A percentile compares a stretch with the other conserved stretches of the same genome.
These are phyloP conservation scores for Pleurotus tuber-regium DNA, from an alignment of 768 basidiomycete genomes.

Conservation along the genomic window DNA sequence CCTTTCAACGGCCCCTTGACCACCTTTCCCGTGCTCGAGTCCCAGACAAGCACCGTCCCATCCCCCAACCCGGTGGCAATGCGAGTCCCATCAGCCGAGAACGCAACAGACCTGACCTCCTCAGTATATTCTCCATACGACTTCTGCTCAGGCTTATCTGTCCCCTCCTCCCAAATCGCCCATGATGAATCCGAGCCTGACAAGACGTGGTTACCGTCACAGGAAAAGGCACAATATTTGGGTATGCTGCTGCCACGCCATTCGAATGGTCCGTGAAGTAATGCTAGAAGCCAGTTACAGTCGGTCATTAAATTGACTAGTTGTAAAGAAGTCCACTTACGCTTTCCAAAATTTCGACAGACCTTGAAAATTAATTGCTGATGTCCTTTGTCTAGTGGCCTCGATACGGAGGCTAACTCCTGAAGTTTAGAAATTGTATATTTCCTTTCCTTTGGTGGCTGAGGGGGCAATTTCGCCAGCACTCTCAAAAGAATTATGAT, in stretches of 20 bases:
- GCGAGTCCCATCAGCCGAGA: conserved; percentile 22
- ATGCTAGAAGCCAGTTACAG: background rate
- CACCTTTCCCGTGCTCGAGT: conserved; percentile 2
- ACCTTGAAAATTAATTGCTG: too few species aligned
- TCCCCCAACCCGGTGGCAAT: conserved; percentile 24
- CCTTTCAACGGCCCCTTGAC: background rate
- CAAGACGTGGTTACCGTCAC: conserved; percentile 1
- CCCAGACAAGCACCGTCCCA: conserved; percentile 14
- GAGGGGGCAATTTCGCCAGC: too few species aligned
- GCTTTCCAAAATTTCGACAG: too few species aligned
- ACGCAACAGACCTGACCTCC: conserved; percentile 18
- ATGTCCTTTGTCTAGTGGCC: too few species aligned
- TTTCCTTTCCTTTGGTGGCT: too few species aligned
- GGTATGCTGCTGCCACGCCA: background rate
- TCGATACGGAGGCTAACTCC: too few species aligned
- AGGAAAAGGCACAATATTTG: background rate
- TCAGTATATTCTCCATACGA: conserved; percentile 16
- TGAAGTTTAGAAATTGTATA: too few species aligned
- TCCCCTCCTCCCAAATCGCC: background rate
- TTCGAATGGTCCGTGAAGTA: background rate
- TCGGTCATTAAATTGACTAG: too few species aligned
- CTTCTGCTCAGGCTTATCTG: too few species aligned
- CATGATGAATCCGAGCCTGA: background rate
- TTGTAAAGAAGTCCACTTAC: too few species aligned
- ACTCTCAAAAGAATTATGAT: too few species aligned